phyloP scores from a whole-genome alignment of 2,329 filamentous ascomycete species.

The Xylariomycetidae sp. region DNA sequence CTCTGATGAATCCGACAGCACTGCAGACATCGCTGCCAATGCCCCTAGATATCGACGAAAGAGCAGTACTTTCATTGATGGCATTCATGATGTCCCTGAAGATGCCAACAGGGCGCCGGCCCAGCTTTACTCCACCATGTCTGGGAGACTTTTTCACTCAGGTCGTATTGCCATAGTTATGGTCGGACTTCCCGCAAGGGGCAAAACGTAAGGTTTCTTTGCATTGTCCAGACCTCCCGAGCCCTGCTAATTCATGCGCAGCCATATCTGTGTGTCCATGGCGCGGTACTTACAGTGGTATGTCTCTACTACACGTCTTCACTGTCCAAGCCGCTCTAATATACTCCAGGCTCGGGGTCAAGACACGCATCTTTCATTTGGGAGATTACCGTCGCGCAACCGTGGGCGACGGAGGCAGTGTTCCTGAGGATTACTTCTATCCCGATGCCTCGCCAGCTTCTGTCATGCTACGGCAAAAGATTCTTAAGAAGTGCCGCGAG shows the following conservation, averaged over 20 bases:
- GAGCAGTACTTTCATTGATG: conserved; percentile 95
- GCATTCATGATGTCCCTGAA: conserved; percentile 87
- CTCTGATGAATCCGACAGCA: conserved; percentile 50
- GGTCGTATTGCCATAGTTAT: conserved; percentile 96
- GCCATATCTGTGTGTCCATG: conserved; percentile 91
- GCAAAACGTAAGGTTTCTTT: conserved; percentile 82
- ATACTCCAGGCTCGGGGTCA: conserved; percentile 74
- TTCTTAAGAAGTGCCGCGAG: conserved; percentile 93
- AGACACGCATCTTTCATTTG: conserved; percentile 95
- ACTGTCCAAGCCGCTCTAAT: conserved; percentile 12
- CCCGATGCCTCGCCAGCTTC: conserved; percentile 89
- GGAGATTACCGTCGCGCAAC: conserved; percentile 94
- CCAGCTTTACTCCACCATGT: conserved; percentile 97
- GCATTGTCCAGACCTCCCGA: too few species aligned
- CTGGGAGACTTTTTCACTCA: conserved; percentile 92
- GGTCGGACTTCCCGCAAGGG: conserved; percentile 88
- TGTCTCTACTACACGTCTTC: conserved; percentile 18
- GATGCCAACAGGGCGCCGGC: conserved; percentile 82
- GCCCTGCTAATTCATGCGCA: too few species aligned
- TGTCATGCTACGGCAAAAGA: conserved; percentile 93
- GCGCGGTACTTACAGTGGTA: conserved; percentile 90
- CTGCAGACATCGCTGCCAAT: conserved; percentile 86
- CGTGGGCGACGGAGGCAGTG: conserved; percentile 73
- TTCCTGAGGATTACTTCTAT: conserved; percentile 97
- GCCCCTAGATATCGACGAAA: conserved; percentile 85